Conservation (phyloP, 768 basidiomycete species). For the Lentinula aciculospora region DNA sequence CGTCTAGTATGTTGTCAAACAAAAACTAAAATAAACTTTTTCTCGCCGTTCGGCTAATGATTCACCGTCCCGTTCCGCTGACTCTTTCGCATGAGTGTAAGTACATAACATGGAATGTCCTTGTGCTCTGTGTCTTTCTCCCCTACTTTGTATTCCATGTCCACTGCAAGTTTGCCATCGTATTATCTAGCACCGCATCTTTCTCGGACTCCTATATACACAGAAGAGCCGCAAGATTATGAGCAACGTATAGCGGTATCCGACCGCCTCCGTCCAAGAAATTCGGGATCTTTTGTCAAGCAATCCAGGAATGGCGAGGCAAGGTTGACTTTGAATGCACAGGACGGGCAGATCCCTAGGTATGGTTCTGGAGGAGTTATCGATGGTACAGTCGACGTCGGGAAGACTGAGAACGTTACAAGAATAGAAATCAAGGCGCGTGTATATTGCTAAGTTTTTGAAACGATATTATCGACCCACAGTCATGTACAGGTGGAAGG, state of each 20-base stretch:
- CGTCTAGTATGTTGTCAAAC: too few relatives aligned
- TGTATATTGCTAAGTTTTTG: not conserved
- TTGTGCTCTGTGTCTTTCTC: not conserved
- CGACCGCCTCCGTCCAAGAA: slow-evolving; percentile 31
- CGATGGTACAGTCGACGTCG: slow-evolving; percentile 50
- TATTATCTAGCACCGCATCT: slow-evolving; percentile 32
- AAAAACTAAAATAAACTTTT: too few relatives aligned
- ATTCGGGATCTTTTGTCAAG: slow-evolving; percentile 50
- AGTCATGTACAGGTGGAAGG: slow-evolving; percentile 44
- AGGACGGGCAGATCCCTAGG: slow-evolving; percentile 48
- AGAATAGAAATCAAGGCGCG: slow-evolving; percentile 62
- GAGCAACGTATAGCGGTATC: slow-evolving; percentile 50
- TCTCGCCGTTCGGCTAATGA: too few relatives aligned
- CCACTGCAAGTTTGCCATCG: slow-evolving; percentile 46
- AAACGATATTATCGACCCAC: not conserved
- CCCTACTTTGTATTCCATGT: slow-evolving; percentile 31
- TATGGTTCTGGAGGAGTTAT: slow-evolving; percentile 49
- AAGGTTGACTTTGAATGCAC: slow-evolving; percentile 40
- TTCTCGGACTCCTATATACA: slow-evolving; percentile 40
- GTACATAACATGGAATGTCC: not conserved
- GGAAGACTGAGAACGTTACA: slow-evolving; percentile 48
- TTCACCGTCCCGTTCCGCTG: not conserved
- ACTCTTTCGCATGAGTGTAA: not conserved
- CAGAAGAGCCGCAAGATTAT: slow-evolving; percentile 44
- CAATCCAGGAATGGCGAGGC: slow-evolving; percentile 49